Evolutionary conservation across 306 rosid species (phyloP), one percentile per base, ranked within the genome.

Genomic region (Cucumis sativus): DNA sequence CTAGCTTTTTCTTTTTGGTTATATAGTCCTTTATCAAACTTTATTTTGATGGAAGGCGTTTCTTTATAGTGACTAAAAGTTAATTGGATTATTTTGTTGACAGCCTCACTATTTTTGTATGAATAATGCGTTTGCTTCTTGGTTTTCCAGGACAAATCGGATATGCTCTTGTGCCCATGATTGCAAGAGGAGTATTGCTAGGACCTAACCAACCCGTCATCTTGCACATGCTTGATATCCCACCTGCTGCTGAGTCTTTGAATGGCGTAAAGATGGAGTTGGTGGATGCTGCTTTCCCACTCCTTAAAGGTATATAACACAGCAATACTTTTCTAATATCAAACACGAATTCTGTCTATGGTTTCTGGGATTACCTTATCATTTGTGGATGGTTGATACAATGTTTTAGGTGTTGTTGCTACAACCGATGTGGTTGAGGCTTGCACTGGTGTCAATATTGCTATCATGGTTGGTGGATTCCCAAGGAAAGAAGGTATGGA

Each of bases 401-500:
- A 55, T 86, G 65, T 84, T 72, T 39, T 84, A 96, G 99, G 99
- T 82, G 99, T 96, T 81, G 93, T 96, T 88, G 99, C 99, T 66
- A 91, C 99, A 68, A 96, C 99, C 49, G 99, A 92, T 85, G 99
- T 81, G 80, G 92, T 92, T 30, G 98, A 96, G 89, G 99, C 91
- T 18, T 96, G 99, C 91, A 86, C 92, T 18, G 98, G 98, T 61
- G 98, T 96, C 77, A 92, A 71, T 57, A 64, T 96, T 80, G 98
- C 98, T 3, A 89, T 92, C 49, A 91, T 96, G 99, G 98, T 96
- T 83, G 99, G 99, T 86, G 99, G 99, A 33, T 96, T 96, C 88
- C 98, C 99, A 4, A 92, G 99, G 82, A 96, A 96, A 75, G 99
- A 96, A 84, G 97, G 99, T 63, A 96, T 96, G 98, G 99, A 92